Evolutionary conservation across 306 rosid species (phyloP).

Genomic region (Prunus campanulata): DNA sequence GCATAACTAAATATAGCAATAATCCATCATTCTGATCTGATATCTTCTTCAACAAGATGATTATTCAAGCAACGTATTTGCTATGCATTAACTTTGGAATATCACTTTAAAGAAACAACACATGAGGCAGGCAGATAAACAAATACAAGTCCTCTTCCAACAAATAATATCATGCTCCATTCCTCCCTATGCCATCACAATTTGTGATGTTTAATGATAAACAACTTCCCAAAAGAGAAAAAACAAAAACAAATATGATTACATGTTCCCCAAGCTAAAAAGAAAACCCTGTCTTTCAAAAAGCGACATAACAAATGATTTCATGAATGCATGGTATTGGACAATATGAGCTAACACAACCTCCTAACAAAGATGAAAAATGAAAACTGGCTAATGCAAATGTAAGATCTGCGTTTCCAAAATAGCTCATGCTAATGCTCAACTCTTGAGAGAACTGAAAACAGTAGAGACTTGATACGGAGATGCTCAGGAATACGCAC

Average conservation of each 20-base stretch:
- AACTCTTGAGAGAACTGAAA: slow-evolving; percentile 9
- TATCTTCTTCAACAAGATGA: neutral
- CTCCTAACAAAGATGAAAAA: slow-evolving; percentile 22
- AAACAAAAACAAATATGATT: slow-evolving; percentile 15
- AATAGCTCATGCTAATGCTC: slow-evolving; percentile 18
- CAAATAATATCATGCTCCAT: slow-evolving; percentile 26
- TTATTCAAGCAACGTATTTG: neutral
- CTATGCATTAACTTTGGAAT: neutral
- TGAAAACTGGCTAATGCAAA: slow-evolving; percentile 44
- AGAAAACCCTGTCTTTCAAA: slow-evolving; percentile 8
- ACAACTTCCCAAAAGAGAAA: slow-evolving; percentile 20
- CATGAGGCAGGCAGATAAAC: slow-evolving; percentile 18
- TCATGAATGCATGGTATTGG: slow-evolving; percentile 53
- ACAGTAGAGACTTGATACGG: neutral
- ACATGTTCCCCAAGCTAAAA: slow-evolving; percentile 37
- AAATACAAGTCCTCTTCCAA: slow-evolving; percentile 26
- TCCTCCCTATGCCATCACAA: slow-evolving; percentile 29
- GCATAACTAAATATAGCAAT: too few relatives aligned
- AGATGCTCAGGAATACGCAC: slow-evolving; percentile 4
- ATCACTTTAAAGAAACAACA: neutral
- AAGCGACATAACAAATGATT: slow-evolving; percentile 26
- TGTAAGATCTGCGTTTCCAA: slow-evolving; percentile 38
- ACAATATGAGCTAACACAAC: slow-evolving; percentile 28
- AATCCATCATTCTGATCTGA: too few relatives aligned
- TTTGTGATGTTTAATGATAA: slow-evolving; percentile 29